Evolutionary conservation across 208 protist species (phyloP), one percentile per base, ranked within the genome.

Genomic region (Novymonas esmeraldas): DNA sequence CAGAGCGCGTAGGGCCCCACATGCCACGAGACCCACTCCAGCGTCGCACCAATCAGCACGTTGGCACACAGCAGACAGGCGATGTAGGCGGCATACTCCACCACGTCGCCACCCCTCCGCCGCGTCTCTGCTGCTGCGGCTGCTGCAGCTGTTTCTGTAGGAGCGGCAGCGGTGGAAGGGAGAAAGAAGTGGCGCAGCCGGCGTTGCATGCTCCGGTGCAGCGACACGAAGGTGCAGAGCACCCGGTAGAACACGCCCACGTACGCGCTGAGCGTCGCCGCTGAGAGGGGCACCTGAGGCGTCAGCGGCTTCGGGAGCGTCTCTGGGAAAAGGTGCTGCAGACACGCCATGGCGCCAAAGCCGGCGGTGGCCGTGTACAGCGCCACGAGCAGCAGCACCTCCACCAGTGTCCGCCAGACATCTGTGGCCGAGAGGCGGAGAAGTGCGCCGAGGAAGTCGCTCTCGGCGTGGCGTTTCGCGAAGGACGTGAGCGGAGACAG

Each of bases 51-150:
- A 9, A 73, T 61, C 44, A 60, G 4, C 13, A 73, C 26, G 58
- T 64, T 59, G 50, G 33, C 67, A 50, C 57, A 60, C 22, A 73
- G 22, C 45, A 73, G 36, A n/a, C 58, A 65, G 34, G 54, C 67
- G 0, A 3, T 31, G 50, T 65, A 73, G 10, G 67, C 67, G 2
- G 26, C 20, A 14, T 22, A 36, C 41, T 73, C 67, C 49, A 73
- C 36, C 20, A n/a, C 38, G 22, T 51, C 26, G 16, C 33, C 26
- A 16, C 49, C 50, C 4, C 13, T 20, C 42, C 13, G 11, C 3
- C 31, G 44, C 0, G 22, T 6, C 29, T 56, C 55, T 2, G 3
- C 44, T 2, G 22, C 11, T 1, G 45, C 7, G 16, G 29, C 1
- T 49, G 26, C 6, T 26, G 56, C 42, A 18, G n/a, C 42, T n/a